These are phyloP conservation scores for Comarum palustre DNA, from an alignment of 306 rosid genomes.

Conservation along the genomic window DNA sequence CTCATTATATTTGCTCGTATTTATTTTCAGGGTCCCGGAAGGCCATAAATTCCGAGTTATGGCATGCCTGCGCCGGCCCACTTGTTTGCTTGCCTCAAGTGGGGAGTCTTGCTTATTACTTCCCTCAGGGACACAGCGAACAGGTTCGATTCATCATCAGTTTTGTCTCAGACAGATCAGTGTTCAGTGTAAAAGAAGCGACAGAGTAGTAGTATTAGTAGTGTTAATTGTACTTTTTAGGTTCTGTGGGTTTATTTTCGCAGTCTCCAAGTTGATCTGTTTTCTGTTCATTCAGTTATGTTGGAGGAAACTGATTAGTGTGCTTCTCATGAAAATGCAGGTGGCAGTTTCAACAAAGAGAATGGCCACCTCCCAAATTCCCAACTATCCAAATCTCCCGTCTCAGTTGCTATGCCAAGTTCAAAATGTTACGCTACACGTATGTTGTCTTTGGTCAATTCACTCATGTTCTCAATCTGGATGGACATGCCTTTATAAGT, in stretches of 20 bases:
- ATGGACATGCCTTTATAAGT: not conserved
- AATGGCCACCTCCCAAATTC: slow-evolving; percentile 88
- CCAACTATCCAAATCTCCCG: slow-evolving; percentile 84
- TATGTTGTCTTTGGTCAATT: slow-evolving; percentile 31
- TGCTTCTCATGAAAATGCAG: slow-evolving; percentile 34
- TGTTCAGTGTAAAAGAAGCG: not conserved
- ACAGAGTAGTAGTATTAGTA: not conserved
- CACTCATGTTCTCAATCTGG: not conserved
- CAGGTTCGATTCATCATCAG: slow-evolving; percentile 47
- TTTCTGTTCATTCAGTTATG: not conserved
- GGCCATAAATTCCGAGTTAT: slow-evolving; percentile 78
- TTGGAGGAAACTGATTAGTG: slow-evolving; percentile 19
- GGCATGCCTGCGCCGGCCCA: slow-evolving; percentile 99
- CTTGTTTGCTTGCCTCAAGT: slow-evolving; percentile 83
- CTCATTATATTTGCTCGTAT: not conserved
- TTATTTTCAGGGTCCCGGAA: slow-evolving; percentile 58
- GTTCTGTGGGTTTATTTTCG: not conserved
- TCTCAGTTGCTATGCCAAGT: slow-evolving; percentile 91
- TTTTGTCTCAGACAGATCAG: not conserved
- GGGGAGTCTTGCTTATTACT: slow-evolving; percentile 83
- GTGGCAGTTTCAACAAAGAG: slow-evolving; percentile 91
- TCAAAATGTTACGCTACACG: slow-evolving; percentile 81
- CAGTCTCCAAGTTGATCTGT: slow-evolving; percentile 1
- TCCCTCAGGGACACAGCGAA: slow-evolving; percentile 98
- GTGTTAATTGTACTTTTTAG: not conserved